phyloP scores from a whole-genome alignment of 371 early-diverging fungal genomes.

The Entomophthora muscae region DNA sequence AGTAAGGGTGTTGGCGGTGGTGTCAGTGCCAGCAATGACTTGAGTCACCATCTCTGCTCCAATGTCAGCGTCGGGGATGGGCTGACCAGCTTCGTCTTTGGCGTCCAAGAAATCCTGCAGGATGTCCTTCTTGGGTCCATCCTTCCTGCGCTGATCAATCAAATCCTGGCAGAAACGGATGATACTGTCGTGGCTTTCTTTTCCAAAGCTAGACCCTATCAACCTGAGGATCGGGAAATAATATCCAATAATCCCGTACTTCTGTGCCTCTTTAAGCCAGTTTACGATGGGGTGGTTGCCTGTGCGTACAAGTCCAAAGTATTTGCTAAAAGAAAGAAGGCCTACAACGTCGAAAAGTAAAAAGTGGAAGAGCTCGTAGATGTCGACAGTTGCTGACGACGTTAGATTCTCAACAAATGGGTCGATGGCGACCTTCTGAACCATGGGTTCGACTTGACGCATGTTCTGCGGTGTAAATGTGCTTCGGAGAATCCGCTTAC shows the following conservation, averaged over 20 bases:
- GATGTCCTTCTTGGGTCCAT: constrained; percentile 10
- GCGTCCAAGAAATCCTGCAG: constrained; percentile 13
- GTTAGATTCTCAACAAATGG: neutral
- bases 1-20: constrained; percentile 11
- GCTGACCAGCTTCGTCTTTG: constrained; percentile 9
- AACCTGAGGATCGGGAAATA: constrained; percentile 10
- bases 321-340: constrained; percentile 23
- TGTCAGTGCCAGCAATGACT: constrained; percentile 15
- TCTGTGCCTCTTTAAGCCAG: constrained; percentile 9
- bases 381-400: constrained; percentile 5
- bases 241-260: neutral
- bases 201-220: neutral
- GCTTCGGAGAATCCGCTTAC: neutral
- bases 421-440: neutral
- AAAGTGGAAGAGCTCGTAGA: constrained; percentile 8
- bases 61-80: constrained; percentile 10
- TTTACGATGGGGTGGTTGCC: constrained; percentile 18
- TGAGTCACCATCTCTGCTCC: constrained; percentile 11
- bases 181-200: neutral
- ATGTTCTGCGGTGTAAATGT: neutral
- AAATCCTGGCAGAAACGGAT: neutral
- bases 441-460: neutral
- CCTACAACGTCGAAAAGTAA: constrained; percentile 23
- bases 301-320: constrained; percentile 24
- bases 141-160: neutral